A percentile compares a stretch with the other conserved stretches of the same genome.
Conservation (phyloP, 495 filamentous ascomycete genomes). For the Penicillium steckii region DNA sequence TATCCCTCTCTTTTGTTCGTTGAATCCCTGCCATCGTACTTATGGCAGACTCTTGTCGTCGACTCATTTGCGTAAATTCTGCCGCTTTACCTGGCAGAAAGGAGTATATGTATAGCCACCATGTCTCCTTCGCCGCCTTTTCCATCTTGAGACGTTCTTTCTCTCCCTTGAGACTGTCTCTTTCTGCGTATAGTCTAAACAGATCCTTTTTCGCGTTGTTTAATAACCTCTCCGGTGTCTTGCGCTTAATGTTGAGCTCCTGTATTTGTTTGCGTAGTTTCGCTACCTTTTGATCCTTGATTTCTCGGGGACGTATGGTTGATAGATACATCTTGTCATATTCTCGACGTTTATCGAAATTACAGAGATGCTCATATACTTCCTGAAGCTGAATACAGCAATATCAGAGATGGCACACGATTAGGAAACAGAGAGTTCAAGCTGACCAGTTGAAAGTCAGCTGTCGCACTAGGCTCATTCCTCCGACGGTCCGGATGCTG, state of each 20-base stretch:
- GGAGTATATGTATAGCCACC: slow-evolving; percentile 7
- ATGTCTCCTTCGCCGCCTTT: background rate
- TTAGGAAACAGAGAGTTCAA: background rate
- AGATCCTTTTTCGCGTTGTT: slow-evolving; percentile 1
- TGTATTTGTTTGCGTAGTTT: background rate
- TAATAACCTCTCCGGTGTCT: background rate
- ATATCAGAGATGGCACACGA: background rate
- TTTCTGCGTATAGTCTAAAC: slow-evolving; percentile 6
- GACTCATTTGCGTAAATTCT: slow-evolving; percentile 1
- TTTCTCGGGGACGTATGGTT: background rate
- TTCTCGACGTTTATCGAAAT: slow-evolving; percentile 6
- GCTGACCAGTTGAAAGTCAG: slow-evolving; percentile 7
- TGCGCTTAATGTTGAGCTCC: background rate
- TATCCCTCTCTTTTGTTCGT: slow-evolving; percentile 2
- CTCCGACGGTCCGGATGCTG: slow-evolving; percentile 4
- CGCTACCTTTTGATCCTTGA: slow-evolving; percentile 2
- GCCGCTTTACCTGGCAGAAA: slow-evolving; percentile 2
- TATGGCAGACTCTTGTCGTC: background rate
- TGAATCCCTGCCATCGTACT: slow-evolving; percentile 2
- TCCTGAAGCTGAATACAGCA: slow-evolving; percentile 1
- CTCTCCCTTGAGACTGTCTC: slow-evolving; percentile 1
- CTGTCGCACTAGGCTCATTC: slow-evolving; percentile 2
- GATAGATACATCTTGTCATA: slow-evolving; percentile 5
- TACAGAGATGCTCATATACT: slow-evolving; percentile 1
- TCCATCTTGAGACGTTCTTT: slow-evolving; percentile 1